phyloP scores from a whole-genome alignment of 2,329 filamentous ascomycete genomes.

The Tolypocladium pustulatum region DNA sequence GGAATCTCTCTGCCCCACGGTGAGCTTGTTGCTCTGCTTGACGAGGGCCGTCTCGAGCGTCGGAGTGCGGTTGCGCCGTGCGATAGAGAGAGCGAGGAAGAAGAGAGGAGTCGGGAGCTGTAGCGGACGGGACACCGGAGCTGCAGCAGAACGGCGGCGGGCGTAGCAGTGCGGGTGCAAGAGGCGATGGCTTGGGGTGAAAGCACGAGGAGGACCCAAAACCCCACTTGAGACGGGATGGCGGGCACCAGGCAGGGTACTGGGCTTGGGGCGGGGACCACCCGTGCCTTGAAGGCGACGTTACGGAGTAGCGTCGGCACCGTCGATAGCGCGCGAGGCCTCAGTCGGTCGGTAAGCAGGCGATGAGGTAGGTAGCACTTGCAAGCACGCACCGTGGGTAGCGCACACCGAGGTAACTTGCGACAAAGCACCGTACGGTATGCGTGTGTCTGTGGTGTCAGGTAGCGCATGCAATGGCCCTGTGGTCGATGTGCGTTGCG shows the following conservation, averaged over 20 bases:
- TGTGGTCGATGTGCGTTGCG: slow-evolving; percentile 1
- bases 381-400: not conserved
- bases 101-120: not conserved
- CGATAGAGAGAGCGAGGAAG: not conserved
- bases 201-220: slow-evolving; percentile 1
- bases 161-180: slow-evolving; percentile 1
- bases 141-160: not conserved
- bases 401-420: not conserved
- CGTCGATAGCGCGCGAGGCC: slow-evolving; percentile 3
- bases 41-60: not conserved
- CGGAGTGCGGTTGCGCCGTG: not conserved
- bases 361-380: not conserved
- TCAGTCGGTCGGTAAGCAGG: not conserved
- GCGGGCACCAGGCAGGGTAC: slow-evolving; percentile 11
- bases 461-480: not conserved
- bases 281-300: slow-evolving; percentile 2
- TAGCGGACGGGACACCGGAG: not conserved
- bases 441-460: not conserved
- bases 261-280: slow-evolving; percentile 13
- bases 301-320: slow-evolving; percentile 1
- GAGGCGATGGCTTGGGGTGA: slow-evolving; percentile 3
- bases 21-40: not conserved
- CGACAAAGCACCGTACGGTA: not conserved
- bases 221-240: slow-evolving; percentile 9
- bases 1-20: not conserved